Conservation (phyloP, 1,284 basidiomycete species). For the Marasmius sp. region DNA sequence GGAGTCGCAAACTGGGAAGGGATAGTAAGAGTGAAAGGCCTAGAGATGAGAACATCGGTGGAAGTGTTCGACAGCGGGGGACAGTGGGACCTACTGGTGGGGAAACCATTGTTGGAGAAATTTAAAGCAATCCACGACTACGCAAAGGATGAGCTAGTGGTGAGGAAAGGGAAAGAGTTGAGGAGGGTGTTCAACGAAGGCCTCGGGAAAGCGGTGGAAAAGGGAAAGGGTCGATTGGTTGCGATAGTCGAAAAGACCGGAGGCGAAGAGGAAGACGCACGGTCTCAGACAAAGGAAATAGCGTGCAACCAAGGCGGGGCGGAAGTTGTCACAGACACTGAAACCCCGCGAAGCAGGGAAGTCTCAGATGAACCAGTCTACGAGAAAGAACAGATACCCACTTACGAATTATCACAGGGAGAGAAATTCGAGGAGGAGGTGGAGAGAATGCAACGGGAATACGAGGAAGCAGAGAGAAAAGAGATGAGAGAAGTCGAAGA, state of each 20-base stretch:
- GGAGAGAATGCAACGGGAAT: no score
- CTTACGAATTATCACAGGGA: no score
- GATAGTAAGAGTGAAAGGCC: constrained; percentile 15
- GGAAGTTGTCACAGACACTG: no score
- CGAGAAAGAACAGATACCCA: no score
- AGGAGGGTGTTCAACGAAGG: background rate
- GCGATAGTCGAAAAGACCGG: background rate
- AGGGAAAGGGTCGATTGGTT: background rate
- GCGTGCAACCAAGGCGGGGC: constrained; percentile 1
- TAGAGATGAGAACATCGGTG: constrained; percentile 17
- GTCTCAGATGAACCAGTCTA: no score
- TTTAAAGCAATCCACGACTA: constrained; percentile 28
- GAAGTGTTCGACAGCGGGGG: constrained; percentile 33
- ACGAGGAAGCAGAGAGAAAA: no score
- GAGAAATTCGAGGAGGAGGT: no score
- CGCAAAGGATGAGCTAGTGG: constrained; percentile 16
- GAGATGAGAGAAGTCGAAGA: no score
- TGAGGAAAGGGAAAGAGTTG: background rate
- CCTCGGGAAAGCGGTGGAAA: background rate
- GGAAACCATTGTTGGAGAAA: constrained; percentile 26
- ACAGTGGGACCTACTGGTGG: constrained; percentile 29
- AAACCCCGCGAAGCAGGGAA: no score
- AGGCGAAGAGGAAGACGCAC: background rate
- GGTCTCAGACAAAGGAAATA: background rate
- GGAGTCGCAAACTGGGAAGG: constrained; percentile 27